Evolutionary conservation across 345 rosid genomes (phyloP).

Genomic region (Eucalyptus dawsonii): DNA sequence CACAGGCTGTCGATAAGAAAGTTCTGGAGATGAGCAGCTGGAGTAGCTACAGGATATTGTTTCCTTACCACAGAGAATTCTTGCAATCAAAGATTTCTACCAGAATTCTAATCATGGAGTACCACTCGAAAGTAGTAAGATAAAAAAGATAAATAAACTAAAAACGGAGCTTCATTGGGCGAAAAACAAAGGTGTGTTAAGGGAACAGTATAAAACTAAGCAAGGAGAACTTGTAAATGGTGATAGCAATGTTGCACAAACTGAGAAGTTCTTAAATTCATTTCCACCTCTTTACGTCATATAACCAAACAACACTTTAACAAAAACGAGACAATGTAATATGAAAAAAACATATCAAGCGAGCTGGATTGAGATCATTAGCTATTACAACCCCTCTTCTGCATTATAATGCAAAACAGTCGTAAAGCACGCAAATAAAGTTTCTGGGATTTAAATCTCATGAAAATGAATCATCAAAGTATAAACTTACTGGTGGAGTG

Average conservation of each 20-base stretch:
- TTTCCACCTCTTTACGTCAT: background rate
- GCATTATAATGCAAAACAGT: background rate
- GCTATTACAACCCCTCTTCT: background rate
- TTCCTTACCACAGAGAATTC: background rate
- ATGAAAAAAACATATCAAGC: background rate
- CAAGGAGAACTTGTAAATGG: background rate
- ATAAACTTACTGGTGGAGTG: slow-evolving; percentile 82
- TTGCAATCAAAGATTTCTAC: background rate
- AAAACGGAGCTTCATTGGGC: background rate
- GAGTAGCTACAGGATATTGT: background rate
- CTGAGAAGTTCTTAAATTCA: background rate
- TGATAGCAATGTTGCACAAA: background rate
- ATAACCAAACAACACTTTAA: background rate
- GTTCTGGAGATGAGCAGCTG: background rate
- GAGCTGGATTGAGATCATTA: background rate
- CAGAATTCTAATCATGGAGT: background rate
- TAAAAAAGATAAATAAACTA: background rate
- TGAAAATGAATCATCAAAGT: background rate
- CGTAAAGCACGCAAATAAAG: background rate
- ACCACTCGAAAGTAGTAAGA: background rate
- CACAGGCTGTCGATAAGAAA: background rate
- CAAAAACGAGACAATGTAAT: background rate
- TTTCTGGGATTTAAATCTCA: background rate
- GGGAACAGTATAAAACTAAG: background rate
- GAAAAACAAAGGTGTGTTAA: background rate